Base-by-base conservation (phyloP, 768 basidiomycete species). In the Pulveroboletus sp. region DNA sequence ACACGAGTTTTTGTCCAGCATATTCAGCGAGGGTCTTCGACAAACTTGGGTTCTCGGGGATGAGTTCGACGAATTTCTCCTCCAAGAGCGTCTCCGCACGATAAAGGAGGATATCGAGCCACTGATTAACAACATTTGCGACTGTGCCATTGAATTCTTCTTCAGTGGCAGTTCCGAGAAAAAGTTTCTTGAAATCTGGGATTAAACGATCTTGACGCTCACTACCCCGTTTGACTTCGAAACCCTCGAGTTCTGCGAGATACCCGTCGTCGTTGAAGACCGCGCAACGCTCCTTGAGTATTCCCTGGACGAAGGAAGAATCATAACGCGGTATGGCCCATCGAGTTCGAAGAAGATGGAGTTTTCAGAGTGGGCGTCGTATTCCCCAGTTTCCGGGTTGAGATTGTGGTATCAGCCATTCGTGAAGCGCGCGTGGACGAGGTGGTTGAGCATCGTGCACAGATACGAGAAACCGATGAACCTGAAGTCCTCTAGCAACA, bases 161-260 rank as follows among this genome's bases (percentile, higher is more conserved):
- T 63, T 95, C 86, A 3, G 89, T 91, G 1, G 94, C 97, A 3
- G 81, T 76, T 1, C 96, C 96, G 0, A 97, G 82, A 22, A 99
- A 72, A 74, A 98, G 98, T 63, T 89, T 95, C 71, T 96, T 95
- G 68, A 99, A 61, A 99, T 89, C 62, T 95, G 91, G 2, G 92
- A 90, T 65, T 99, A 95, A 79, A 99, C 98, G 58, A 93, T 95
- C 72, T 99, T 99, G 84, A 99, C 94, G 76, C 66, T 99, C 96
- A 31, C 94, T 96, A 48, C 96, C 82, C 47, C 96, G 86, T 69
- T 99, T 99, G 56, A 98, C 93, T 68, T 98, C 96, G 72, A 99
- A 99, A 0, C 96, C 96, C 66, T 99, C 98, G 67, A 99, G 73
- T 68, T 99, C 96, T 8, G 96, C 96, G n/a, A 99, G 78, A 14